These are phyloP conservation scores for Marasmius oreades DNA, from an alignment of 1,284 basidiomycete species.

Conservation along the genomic window DNA sequence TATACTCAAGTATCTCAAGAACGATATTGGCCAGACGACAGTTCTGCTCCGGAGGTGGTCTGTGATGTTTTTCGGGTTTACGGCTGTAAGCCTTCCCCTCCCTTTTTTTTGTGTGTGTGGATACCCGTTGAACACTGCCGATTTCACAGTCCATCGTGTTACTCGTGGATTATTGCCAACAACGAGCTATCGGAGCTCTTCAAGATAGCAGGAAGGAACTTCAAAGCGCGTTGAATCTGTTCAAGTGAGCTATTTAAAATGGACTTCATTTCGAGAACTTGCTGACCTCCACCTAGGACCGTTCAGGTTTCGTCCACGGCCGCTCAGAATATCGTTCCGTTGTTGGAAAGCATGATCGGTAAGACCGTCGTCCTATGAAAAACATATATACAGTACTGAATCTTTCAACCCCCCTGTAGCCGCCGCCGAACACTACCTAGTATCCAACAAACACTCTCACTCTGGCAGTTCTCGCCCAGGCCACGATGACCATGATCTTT, in stretches of 20 bases:
- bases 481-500: too few species aligned
- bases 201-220: neutral
- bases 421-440: too few species aligned
- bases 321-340: neutral
- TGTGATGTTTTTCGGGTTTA: conserved; percentile 24
- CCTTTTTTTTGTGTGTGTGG: neutral
- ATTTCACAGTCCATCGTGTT: neutral
- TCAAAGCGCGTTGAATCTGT: neutral
- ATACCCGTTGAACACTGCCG: neutral
- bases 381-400: too few species aligned
- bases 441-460: too few species aligned
- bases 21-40: conserved; percentile 18
- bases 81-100: conserved; percentile 16
- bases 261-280: neutral
- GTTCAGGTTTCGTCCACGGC: neutral
- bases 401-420: too few species aligned
- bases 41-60: conserved; percentile 24
- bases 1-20: conserved; percentile 21
- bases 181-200: neutral
- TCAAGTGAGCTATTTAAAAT: neutral
- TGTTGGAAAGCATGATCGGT: conserved; percentile 2
- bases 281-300: neutral
- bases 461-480: too few species aligned
- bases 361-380: neutral
- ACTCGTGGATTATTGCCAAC: neutral